These are phyloP conservation scores for Fusarium mexicanum DNA, from an alignment of 2,329 filamentous ascomycete species.

Conservation along the genomic window DNA sequence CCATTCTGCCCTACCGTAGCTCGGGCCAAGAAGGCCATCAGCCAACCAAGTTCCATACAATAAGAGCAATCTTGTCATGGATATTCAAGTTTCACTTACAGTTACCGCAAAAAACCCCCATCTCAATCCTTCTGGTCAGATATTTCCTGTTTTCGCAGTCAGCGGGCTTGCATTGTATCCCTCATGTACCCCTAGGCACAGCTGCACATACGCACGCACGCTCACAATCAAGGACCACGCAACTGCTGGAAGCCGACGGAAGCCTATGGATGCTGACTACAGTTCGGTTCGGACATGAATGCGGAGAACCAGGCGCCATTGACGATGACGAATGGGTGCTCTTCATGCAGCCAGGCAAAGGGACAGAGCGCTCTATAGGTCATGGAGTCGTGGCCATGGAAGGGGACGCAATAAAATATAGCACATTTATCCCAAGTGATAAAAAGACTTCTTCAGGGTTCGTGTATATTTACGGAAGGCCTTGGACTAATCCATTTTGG, in stretches of 20 bases:
- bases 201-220: conserved; percentile 6
- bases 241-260: conserved; percentile 21
- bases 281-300: not conserved
- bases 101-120: not conserved
- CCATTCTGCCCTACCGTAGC: conserved; percentile 20
- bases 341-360: conserved; percentile 6
- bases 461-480: not conserved
- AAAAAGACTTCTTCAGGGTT: not conserved
- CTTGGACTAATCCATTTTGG: not conserved
- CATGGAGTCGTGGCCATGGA: not conserved
- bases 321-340: conserved; percentile 27
- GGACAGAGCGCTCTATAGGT: not conserved
- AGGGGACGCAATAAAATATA: not conserved
- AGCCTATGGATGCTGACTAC: conserved; percentile 20
- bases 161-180: conserved; percentile 8
- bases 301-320: conserved; percentile 16
- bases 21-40: not conserved
- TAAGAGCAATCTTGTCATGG: not conserved
- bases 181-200: not conserved
- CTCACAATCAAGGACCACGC: conserved; percentile 3
- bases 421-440: not conserved
- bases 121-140: not conserved
- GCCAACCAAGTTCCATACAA: conserved; percentile 4
- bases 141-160: not conserved
- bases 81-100: not conserved